A percentile compares a stretch with the other conserved stretches of the same genome.
Evolutionary conservation across 2,329 filamentous ascomycete species (phyloP).

Genomic region (Exophiala calicioides): DNA sequence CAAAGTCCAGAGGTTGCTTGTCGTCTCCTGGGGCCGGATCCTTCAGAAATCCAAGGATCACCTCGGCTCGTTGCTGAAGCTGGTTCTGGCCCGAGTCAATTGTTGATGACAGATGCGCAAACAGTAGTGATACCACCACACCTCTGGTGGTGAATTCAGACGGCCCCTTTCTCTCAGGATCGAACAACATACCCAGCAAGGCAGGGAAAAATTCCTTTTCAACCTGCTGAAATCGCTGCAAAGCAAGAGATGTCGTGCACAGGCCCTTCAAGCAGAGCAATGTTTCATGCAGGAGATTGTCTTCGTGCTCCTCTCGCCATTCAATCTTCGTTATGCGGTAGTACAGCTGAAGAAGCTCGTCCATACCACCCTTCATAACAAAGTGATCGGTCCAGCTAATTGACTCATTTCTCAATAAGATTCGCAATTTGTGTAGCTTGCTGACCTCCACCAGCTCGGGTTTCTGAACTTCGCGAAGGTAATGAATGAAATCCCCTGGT

Average conservation of each 20-base stretch:
- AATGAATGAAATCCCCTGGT: conserved; percentile 81
- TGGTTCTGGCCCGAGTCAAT: conserved; percentile 59
- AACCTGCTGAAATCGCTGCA: conserved; percentile 78
- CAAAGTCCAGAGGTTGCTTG: conserved; percentile 77
- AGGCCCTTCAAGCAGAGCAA: conserved; percentile 91
- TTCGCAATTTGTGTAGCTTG: conserved; percentile 86
- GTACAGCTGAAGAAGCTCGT: conserved; percentile 80
- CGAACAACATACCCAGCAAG: conserved; percentile 84
- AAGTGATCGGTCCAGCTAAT: conserved; percentile 95
- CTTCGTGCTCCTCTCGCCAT: conserved; percentile 97
- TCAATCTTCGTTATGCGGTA: conserved; percentile 94
- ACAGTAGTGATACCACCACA: conserved; percentile 84
- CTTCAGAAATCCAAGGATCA: conserved; percentile 75
- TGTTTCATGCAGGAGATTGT: conserved; percentile 86
- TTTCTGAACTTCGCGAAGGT: conserved; percentile 77
- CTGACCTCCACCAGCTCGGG: conserved; percentile 88
- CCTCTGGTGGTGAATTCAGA: conserved; percentile 93
- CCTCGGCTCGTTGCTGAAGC: conserved; percentile 67
- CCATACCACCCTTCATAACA: conserved; percentile 85
- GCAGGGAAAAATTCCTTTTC: conserved; percentile 82
- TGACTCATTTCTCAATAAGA: conserved; percentile 89
- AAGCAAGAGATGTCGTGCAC: conserved; percentile 83
- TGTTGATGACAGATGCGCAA: conserved; percentile 72
- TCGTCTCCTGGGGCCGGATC: conserved; percentile 77
- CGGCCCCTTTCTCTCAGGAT: conserved; percentile 96